phyloP scores from a whole-genome alignment of 805 yeast species.

The Candida namnaoensis region DNA sequence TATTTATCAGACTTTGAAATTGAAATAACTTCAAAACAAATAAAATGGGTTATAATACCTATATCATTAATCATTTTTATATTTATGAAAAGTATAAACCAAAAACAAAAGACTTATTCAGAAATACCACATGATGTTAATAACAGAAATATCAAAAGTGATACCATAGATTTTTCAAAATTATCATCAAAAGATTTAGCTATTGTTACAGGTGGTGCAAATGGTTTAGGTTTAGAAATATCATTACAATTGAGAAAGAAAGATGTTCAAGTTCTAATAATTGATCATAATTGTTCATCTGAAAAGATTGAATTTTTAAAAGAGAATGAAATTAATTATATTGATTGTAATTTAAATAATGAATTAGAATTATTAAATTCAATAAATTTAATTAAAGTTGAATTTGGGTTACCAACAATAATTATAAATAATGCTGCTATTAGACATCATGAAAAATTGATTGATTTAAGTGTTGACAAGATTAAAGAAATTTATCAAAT shows the following conservation, averaged over 20 bases:
- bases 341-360: constrained; percentile 61
- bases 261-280: constrained; percentile 14
- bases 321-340: constrained; percentile 32
- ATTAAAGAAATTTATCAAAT: constrained; percentile 50
- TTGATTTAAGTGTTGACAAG: constrained; percentile 41
- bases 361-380: constrained; percentile 28
- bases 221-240: constrained; percentile 25
- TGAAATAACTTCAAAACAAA: no score
- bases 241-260: constrained; percentile 8
- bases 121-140: no score
- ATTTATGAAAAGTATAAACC: no score
- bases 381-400: constrained; percentile 29
- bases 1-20: no score
- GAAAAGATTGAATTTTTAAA: background rate
- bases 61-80: no score
- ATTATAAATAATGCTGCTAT: constrained; percentile 83
- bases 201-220: constrained; percentile 29
- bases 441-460: constrained; percentile 39
- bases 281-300: constrained; percentile 11
- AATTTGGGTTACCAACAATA: constrained; percentile 49
- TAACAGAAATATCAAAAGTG: no score
- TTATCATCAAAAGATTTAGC: constrained; percentile 10
- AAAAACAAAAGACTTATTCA: no score
- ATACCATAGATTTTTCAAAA: constrained; percentile 5
- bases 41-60: no score